A percentile compares a stretch with the other conserved stretches of the same genome.
These are phyloP conservation scores for Piper longum DNA, from an alignment of 164 flowering plant species.

Conservation along the genomic window DNA sequence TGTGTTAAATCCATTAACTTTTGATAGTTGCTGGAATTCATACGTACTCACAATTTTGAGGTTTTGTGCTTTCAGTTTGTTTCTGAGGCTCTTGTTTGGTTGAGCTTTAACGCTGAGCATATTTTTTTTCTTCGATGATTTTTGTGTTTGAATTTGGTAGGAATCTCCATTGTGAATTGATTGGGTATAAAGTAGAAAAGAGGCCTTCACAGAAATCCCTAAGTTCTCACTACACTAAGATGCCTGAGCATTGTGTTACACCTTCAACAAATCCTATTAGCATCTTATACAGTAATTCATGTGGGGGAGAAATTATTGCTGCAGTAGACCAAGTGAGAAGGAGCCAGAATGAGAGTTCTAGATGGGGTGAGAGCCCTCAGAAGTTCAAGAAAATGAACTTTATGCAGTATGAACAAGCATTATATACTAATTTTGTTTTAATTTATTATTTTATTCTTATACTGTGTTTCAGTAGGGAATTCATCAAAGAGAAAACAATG, in stretches of 20 bases:
- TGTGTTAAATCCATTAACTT: background rate
- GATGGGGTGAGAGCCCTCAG: background rate
- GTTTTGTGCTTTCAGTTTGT: conserved; percentile 1
- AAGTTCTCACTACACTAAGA: background rate
- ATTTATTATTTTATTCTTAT: background rate
- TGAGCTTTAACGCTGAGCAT: background rate
- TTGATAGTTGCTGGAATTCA: too few relatives aligned
- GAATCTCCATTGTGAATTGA: conserved; percentile 50
- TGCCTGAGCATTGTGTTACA: background rate
- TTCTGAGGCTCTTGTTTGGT: background rate
- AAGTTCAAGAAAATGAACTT: background rate
- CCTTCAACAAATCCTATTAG: conserved; percentile 1
- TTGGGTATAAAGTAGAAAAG: conserved; percentile 33
- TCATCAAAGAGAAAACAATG: conserved; percentile 31
- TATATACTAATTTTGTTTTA: too few relatives aligned
- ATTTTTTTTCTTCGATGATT: background rate
- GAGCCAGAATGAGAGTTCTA: background rate
- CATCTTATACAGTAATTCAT: conserved; percentile 7
- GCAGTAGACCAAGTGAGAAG: background rate
- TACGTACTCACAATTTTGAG: background rate
- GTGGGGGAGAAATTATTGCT: conserved; percentile 1
- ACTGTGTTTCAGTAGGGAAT: conserved; percentile 13
- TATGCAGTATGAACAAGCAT: background rate
- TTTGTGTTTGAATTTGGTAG: conserved; percentile 16
- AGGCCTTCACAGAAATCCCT: conserved; percentile 11